Percentiles rank a stretch among this genome's conserved stretches.
Evolutionary conservation across 2,329 filamentous ascomycete species (phyloP).

Genomic region (Penicillium frequentans): DNA sequence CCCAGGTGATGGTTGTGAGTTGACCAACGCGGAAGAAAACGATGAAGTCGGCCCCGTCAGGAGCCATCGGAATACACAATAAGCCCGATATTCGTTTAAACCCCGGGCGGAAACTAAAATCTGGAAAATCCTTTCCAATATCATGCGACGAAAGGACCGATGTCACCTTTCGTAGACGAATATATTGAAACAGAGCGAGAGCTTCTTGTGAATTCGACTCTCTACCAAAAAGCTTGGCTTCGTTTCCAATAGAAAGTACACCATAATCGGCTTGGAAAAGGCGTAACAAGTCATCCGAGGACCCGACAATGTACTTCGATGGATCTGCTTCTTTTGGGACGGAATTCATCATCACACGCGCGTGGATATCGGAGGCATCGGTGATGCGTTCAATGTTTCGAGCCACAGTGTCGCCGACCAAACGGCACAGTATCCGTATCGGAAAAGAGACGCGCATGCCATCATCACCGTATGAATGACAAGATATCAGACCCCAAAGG

Average conservation of each 20-base stretch:
- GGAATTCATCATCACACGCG: constrained; percentile 85
- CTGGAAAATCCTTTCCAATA: constrained; percentile 72
- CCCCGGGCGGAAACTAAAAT: constrained; percentile 75
- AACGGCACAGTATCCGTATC: constrained; percentile 85
- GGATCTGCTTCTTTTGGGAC: constrained; percentile 77
- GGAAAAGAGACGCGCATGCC: constrained; percentile 90
- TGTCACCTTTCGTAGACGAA: constrained; percentile 71
- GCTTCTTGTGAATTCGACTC: constrained; percentile 78
- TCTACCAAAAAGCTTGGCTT: constrained; percentile 80
- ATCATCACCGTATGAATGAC: constrained; percentile 76
- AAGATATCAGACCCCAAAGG: constrained; percentile 85
- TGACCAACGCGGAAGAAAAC: constrained; percentile 79
- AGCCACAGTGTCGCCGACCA: constrained; percentile 82
- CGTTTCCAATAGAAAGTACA: constrained; percentile 76
- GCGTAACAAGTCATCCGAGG: constrained; percentile 78
- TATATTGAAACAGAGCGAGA: constrained; percentile 79
- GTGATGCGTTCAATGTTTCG: constrained; percentile 84
- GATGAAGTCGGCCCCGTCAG: constrained; percentile 78
- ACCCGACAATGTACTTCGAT: constrained; percentile 86
- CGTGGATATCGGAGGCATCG: constrained; percentile 79
- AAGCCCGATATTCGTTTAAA: constrained; percentile 77
- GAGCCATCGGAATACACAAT: constrained; percentile 76
- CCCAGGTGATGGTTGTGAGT: constrained; percentile 78
- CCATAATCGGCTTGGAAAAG: constrained; percentile 87
- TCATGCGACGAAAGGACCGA: constrained; percentile 78